These are phyloP conservation scores for Colletotrichum tabaci DNA, from an alignment of 2,329 filamentous ascomycete species.

Conservation along the genomic window DNA sequence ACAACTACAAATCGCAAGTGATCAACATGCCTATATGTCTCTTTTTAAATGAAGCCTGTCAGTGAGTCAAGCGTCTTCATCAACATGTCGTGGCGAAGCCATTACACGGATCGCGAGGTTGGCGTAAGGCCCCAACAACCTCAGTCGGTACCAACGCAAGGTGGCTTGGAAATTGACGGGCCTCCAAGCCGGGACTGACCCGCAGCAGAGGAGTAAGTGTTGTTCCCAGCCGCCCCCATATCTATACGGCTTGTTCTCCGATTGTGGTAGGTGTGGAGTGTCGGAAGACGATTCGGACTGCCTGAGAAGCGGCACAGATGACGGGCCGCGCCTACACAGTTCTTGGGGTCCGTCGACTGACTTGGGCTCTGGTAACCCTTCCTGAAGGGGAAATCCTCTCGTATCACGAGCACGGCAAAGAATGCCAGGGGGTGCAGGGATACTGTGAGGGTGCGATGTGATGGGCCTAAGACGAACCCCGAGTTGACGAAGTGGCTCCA, in stretches of 20 bases:
- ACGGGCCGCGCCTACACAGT: slow-evolving; percentile 1
- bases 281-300: background rate
- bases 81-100: background rate
- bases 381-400: background rate
- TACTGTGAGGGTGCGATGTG: background rate
- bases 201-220: background rate
- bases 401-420: background rate
- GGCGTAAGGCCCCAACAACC: no score
- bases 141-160: background rate
- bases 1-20: background rate
- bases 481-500: background rate
- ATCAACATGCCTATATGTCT: background rate
- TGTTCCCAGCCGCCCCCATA: background rate
- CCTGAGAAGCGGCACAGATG: background rate
- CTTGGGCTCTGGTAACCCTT: no score
- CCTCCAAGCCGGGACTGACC: background rate
- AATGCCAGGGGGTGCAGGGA: background rate
- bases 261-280: background rate
- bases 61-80: background rate
- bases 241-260: background rate
- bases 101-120: background rate
- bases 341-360: background rate
- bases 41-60: no score
- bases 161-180: background rate
- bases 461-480: background rate